Evolutionary conservation across 2,329 filamentous ascomycete genomes (phyloP).

Genomic region (Sporothrix protearum): DNA sequence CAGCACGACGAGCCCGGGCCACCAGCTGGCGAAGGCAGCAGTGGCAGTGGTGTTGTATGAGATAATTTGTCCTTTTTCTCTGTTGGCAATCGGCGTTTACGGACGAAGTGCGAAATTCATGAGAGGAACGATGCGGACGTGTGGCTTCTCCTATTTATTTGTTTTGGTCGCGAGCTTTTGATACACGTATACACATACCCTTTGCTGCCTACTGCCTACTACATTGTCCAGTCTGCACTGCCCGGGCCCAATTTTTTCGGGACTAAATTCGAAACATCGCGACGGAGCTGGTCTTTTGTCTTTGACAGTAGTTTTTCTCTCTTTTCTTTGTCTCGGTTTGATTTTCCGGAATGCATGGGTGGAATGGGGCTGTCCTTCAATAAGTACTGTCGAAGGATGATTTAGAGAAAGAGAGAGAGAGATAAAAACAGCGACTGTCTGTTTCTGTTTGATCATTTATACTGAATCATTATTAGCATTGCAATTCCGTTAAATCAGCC

Average conservation of each 20-base stretch:
- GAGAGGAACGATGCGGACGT: neutral
- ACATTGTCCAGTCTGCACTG: neutral
- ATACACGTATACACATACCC: conserved; percentile 6
- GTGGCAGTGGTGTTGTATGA: neutral
- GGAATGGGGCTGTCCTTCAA: neutral
- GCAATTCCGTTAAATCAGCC: neutral
- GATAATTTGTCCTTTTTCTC: too few relatives aligned
- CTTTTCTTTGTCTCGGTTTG: neutral
- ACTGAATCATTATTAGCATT: neutral
- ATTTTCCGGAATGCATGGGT: neutral
- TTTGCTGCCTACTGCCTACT: neutral
- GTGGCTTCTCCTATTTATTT: neutral
- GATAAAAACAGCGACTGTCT: neutral
- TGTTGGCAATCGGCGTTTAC: neutral
- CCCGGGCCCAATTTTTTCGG: neutral
- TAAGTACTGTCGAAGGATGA: neutral
- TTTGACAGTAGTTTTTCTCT: neutral
- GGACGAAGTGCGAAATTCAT: neutral
- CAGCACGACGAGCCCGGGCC: neutral
- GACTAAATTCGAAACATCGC: neutral
- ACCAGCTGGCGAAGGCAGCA: neutral
- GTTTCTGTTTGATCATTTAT: neutral
- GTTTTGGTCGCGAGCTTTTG: neutral
- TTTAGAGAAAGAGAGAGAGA: neutral
- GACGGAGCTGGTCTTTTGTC: neutral